Evolutionary conservation across 352 stramenopile genomes (phyloP), one percentile per base, ranked within the genome.

Genomic region (Pythium folliculosum): DNA sequence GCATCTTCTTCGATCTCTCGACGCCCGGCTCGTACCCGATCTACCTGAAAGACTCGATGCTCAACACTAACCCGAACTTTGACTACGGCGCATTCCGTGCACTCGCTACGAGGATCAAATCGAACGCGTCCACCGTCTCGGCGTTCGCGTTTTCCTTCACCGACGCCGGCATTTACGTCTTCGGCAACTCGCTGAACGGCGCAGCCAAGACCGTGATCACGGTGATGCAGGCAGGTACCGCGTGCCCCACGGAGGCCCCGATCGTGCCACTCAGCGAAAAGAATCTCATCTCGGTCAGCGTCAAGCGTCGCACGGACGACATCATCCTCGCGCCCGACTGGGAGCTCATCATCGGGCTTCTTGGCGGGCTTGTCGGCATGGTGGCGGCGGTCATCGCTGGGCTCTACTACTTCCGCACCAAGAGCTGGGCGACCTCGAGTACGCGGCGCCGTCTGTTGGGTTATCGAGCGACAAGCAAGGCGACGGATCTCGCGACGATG

Each of bases 41-140:
- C 55, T 98, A 98, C 68, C 66, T 96, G 25, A 98, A 97, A 68
- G 91, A 98, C 68, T 98, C 92, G 22, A 91, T 98, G 72, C 86
- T 98, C 35, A 98, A 98, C 68, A 97, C 91, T 5, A 98, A 98
- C 54, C 75, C 81, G 7, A 86, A 75, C 55, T 98, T 98, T 52
- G 95, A 98, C 71, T 98, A 95, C 49, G 85, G 85, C 17, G 77
- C 77, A 5, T 98, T 98, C 67, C 77, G 91, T 9, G 75, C 75
- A 2, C 69, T 98, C 17, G 80, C 80, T 5, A 68, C 80, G 2
- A 85, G 82, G 45, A 66, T 91, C 25, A 89, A 81, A 30, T 77
- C 80, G 0, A 95, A 93, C 40, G 23, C 63, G 1, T 81, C 73
- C 10, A 75, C 70, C 0, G 81, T 98, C 4, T 76, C 86, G 1